Evolutionary conservation across 1,284 basidiomycete species (phyloP).

Genomic region (Schizophyllum amplum): DNA sequence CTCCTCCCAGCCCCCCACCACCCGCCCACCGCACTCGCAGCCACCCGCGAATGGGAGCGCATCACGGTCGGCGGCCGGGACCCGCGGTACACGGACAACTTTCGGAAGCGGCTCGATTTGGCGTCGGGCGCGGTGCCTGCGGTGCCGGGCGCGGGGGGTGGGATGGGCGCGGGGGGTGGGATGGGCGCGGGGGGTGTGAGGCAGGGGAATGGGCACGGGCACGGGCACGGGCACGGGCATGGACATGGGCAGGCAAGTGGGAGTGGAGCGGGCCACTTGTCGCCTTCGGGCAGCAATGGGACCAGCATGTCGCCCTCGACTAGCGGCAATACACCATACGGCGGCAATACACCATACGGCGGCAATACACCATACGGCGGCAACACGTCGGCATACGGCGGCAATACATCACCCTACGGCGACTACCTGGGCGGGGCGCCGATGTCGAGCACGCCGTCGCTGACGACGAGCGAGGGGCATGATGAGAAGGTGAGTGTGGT

Average conservation of each 20-base stretch:
- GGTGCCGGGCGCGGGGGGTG: too few species aligned
- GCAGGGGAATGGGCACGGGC: too few species aligned
- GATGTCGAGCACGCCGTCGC: slow-evolving; percentile 2
- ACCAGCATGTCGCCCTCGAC: too few species aligned
- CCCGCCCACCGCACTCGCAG: slow-evolving; percentile 35
- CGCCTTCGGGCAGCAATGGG: too few species aligned
- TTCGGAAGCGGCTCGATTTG: slow-evolving; percentile 61
- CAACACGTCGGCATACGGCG: too few species aligned
- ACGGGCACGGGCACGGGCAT: too few species aligned
- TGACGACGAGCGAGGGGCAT: slow-evolving; percentile 14
- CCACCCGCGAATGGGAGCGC: background rate
- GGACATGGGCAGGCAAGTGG: too few species aligned
- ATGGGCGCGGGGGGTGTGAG: background rate
- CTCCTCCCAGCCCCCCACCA: slow-evolving; percentile 9
- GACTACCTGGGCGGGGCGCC: slow-evolving; percentile 10
- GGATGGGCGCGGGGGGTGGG: background rate
- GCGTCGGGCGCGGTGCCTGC: slow-evolving; percentile 13
- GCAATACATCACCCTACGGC: slow-evolving; percentile 16
- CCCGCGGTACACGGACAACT: slow-evolving; percentile 60
- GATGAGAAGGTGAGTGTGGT: slow-evolving; percentile 46
- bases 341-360: too few species aligned
- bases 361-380: too few species aligned
- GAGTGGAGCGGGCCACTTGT: too few species aligned
- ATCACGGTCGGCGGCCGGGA: slow-evolving; percentile 30
- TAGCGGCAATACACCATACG: too few species aligned